Base-by-base conservation (phyloP, 73 alveolate species). In the Paramecium octaurelia region DNA sequence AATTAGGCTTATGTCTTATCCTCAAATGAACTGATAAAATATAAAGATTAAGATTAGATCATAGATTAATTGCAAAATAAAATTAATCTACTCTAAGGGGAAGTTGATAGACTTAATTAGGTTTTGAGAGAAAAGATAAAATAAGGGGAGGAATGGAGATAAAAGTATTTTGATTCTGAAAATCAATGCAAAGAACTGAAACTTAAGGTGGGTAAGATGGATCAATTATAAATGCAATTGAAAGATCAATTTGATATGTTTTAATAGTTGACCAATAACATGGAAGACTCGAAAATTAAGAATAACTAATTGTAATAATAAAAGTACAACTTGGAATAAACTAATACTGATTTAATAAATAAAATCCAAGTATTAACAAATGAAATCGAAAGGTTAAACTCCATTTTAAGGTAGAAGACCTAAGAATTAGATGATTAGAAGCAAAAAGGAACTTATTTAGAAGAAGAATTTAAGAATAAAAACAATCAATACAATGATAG, bases 71-170 rank as follows among this genome's bases (percentile, higher is more conserved):
- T 75, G 34, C 10, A 75, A 75, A 75, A 75, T 10, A 75, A 75
- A 36, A 40, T 34, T n/a, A 24, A 12, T 31, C 8, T 11, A 35
- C 18, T 68, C 12, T 14, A 27, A 68, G 46, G 84, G 12, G 84
- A 68, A 7, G 46, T 68, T 6, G 84, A 68, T 31, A 68, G 84
- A 68, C 29, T 68, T 20, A 68, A 68, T 68, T 7, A 24, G 6
- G 84, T 68, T 12, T 68, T 68, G 24, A 68, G 44, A n/a, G 84
- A 68, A 5, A 68, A 68, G 21, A 68, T 68, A 21, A 68, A 68
- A 31, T 68, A 68, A 68, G 84, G 84, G 10, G 84, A 68, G 12
- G 84, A 68, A 68, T 68, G 84, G 84, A 68, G 84, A 68, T 68
- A 27, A 12, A 68, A 68, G 27, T 68, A 68, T n/a, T 68, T 68